These are phyloP conservation scores for Fusarium coicis DNA, from an alignment of 2,329 filamentous ascomycete genomes.

Conservation along the genomic window DNA sequence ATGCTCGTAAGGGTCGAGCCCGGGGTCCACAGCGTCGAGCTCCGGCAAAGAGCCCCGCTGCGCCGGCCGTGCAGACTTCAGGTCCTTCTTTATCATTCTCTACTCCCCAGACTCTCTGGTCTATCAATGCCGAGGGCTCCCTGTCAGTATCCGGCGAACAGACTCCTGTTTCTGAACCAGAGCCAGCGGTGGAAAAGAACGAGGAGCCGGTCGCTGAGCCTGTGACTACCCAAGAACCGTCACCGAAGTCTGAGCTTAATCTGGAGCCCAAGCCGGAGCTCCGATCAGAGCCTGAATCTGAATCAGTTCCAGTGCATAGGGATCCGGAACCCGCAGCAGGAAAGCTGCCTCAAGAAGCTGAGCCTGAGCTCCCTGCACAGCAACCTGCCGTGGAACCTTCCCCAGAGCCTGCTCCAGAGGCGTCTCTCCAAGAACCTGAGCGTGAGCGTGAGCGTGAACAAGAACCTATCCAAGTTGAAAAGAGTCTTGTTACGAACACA, in stretches of 20 bases:
- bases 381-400: slow-evolving; percentile 30
- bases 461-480: slow-evolving; percentile 36
- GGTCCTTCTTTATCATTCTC: slow-evolving; percentile 59
- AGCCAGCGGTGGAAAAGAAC: slow-evolving; percentile 12
- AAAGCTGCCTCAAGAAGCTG: slow-evolving; percentile 19
- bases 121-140: slow-evolving; percentile 61
- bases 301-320: slow-evolving; percentile 23
- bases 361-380: slow-evolving; percentile 18
- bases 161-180: slow-evolving; percentile 20
- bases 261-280: slow-evolving; percentile 24
- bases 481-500: slow-evolving; percentile 55
- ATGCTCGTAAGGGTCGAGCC: slow-evolving; percentile 91
- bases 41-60: slow-evolving; percentile 62
- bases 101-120: slow-evolving; percentile 60
- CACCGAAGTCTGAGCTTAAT: slow-evolving; percentile 10
- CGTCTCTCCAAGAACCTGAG: background rate
- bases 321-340: slow-evolving; percentile 25
- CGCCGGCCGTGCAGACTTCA: slow-evolving; percentile 47
- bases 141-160: slow-evolving; percentile 45
- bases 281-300: slow-evolving; percentile 18
- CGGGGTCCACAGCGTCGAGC: slow-evolving; percentile 85
- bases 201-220: background rate
- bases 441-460: background rate
- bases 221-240: slow-evolving; percentile 1
- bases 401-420: slow-evolving; percentile 9